These are phyloP conservation scores for Dothideomycetes sp. DNA, from an alignment of 2,329 filamentous ascomycete species.

Conservation along the genomic window DNA sequence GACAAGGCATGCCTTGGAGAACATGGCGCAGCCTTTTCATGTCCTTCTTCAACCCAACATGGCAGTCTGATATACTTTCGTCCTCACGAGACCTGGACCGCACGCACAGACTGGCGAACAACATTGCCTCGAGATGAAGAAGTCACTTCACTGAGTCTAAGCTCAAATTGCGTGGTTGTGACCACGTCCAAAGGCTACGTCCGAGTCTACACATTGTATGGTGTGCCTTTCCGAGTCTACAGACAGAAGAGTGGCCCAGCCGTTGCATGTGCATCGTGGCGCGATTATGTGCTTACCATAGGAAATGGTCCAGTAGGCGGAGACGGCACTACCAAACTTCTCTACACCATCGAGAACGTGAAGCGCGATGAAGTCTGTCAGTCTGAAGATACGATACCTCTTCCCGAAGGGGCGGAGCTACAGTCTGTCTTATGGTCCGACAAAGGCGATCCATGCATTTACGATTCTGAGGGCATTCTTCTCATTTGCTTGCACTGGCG, in stretches of 20 bases:
- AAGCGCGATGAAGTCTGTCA: conserved; percentile 91
- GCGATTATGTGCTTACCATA: conserved; percentile 91
- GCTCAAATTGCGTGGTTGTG: conserved; percentile 81
- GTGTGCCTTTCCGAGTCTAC: conserved; percentile 79
- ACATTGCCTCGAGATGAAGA: conserved; percentile 78
- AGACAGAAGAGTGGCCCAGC: conserved; percentile 82
- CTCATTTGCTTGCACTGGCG: conserved; percentile 88
- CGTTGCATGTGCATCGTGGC: conserved; percentile 87
- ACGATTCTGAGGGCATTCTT: conserved; percentile 83
- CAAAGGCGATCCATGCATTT: conserved; percentile 89
- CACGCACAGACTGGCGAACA: conserved; percentile 80
- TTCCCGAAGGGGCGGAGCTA: conserved; percentile 62
- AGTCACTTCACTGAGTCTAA: conserved; percentile 78
- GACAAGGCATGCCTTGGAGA: conserved; percentile 89
- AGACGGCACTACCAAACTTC: conserved; percentile 65
- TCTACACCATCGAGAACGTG: conserved; percentile 91
- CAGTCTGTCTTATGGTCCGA: conserved; percentile 87
- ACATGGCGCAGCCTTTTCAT: conserved; percentile 75
- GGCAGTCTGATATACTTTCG: conserved; percentile 88
- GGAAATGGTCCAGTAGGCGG: conserved; percentile 79
- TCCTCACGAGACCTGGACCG: conserved; percentile 93
- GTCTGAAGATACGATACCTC: conserved; percentile 80
- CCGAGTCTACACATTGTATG: conserved; percentile 84
- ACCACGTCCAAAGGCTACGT: conserved; percentile 82
- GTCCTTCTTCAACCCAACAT: conserved; percentile 53